Evolutionary conservation across 169 alveolate species (phyloP).

Genomic region (Plasmodium berghei): DNA sequence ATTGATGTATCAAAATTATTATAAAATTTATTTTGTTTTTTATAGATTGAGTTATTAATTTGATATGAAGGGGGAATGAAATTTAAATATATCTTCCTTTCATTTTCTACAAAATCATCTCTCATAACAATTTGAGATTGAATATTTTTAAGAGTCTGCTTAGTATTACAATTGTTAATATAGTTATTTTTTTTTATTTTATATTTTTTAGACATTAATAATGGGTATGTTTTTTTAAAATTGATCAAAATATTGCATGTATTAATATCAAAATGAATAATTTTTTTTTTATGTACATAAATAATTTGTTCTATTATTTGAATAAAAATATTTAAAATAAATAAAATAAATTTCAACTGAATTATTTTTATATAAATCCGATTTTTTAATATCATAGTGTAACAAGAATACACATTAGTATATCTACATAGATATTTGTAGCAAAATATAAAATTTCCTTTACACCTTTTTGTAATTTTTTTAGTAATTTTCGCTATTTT

Average conservation of each 20-base stretch:
- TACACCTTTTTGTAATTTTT: conserved; percentile 12
- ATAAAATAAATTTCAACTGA: conserved; percentile 7
- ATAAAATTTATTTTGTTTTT: too few relatives aligned
- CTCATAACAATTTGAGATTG: too few relatives aligned
- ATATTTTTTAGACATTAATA: too few relatives aligned
- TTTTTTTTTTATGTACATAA: conserved; percentile 31
- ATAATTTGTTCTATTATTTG: conserved; percentile 37
- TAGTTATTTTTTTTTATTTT: too few relatives aligned
- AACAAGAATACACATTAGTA: background rate
- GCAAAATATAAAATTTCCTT: background rate
- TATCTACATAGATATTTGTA: conserved; percentile 4
- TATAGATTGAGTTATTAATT: too few relatives aligned
- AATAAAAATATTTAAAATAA: conserved; percentile 28
- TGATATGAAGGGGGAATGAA: too few relatives aligned
- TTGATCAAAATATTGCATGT: conserved; percentile 40
- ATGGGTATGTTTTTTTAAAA: background rate
- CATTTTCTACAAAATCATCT: too few relatives aligned
- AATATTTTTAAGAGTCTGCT: too few relatives aligned
- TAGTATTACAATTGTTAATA: too few relatives aligned
- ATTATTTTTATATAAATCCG: background rate
- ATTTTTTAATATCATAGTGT: conserved; percentile 14
- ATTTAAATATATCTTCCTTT: too few relatives aligned
- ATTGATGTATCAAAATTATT: too few relatives aligned
- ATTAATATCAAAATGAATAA: conserved; percentile 71
- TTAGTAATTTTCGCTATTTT: conserved; percentile 18